These are phyloP conservation scores for rapeseed (Brassica napus) DNA, from an alignment of 345 rosid species.

Conservation along the genomic window DNA sequence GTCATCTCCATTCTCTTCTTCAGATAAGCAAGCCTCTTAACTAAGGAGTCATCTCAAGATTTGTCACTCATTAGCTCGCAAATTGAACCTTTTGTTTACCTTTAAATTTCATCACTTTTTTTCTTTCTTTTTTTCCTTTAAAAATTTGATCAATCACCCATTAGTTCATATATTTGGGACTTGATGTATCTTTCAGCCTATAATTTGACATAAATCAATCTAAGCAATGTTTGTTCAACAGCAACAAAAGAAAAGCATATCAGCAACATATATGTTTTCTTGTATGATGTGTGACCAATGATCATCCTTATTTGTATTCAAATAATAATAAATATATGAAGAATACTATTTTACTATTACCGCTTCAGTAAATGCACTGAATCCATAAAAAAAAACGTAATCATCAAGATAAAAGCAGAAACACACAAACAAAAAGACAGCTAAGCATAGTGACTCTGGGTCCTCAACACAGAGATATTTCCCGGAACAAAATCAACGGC, in stretches of 20 bases:
- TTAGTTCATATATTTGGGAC: not conserved
- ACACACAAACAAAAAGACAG: not conserved
- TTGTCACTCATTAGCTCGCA: not conserved
- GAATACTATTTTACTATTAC: not conserved
- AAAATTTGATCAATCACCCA: not conserved
- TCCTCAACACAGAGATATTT: not conserved
- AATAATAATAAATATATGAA: conserved; percentile 32
- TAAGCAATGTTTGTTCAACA: not conserved
- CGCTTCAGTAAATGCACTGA: conserved; percentile 30
- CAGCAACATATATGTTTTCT: not conserved
- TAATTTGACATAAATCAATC: not conserved
- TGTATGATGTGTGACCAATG: not conserved
- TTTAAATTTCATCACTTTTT: no score
- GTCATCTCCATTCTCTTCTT: not conserved
- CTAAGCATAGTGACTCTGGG: conserved; percentile 6
- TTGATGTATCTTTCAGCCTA: not conserved
- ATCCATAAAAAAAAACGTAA: not conserved
- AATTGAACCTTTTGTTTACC: not conserved
- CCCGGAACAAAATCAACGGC: conserved; percentile 11
- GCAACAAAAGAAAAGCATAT: not conserved
- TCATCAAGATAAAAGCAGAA: not conserved
- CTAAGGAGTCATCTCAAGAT: not conserved
- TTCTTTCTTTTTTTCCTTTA: not conserved
- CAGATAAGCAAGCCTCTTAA: not conserved
- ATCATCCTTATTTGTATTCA: not conserved